Conservation (phyloP, 2,329 filamentous ascomycete species). For the Colletotrichum sp. region DNA sequence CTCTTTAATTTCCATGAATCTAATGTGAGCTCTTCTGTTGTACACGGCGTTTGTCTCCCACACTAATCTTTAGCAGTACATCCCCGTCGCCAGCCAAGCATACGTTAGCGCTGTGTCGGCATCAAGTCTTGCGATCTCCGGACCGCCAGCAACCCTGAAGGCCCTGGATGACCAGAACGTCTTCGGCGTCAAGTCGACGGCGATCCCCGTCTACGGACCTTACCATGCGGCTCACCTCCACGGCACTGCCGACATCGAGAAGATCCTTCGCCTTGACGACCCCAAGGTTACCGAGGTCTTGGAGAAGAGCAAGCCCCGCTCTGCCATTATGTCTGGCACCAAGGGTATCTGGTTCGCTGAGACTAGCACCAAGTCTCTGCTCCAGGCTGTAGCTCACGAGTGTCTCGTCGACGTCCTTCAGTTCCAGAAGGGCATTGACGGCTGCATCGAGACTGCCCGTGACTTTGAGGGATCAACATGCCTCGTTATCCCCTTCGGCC, state of each 20-base stretch:
- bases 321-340: conserved; percentile 56
- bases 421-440: conserved; percentile 53
- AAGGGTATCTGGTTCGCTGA: conserved; percentile 47
- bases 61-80: conserved; percentile 33
- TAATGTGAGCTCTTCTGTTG: conserved; percentile 42
- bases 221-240: conserved; percentile 64
- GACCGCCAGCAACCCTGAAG: conserved; percentile 54
- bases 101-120: conserved; percentile 60
- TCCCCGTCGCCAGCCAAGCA: conserved; percentile 48
- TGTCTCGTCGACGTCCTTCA: conserved; percentile 55
- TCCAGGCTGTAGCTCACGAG: conserved; percentile 49
- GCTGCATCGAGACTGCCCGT: conserved; percentile 47
- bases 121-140: conserved; percentile 57
- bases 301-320: conserved; percentile 46
- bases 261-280: conserved; percentile 49
- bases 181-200: conserved; percentile 46
- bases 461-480: conserved; percentile 43
- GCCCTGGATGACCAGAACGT: conserved; percentile 44
- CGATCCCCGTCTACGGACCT: conserved; percentile 59
- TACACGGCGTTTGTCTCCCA: neutral
- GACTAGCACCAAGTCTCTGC: conserved; percentile 44
- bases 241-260: conserved; percentile 44
- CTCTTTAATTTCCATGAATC: conserved; percentile 63
- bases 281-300: conserved; percentile 42
- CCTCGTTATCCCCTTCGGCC: conserved; percentile 54